Evolutionary conservation across 305 asterid species (phyloP), one percentile per base, ranked within the genome.

Genomic region (Fraxinus xanthoxyloides): DNA sequence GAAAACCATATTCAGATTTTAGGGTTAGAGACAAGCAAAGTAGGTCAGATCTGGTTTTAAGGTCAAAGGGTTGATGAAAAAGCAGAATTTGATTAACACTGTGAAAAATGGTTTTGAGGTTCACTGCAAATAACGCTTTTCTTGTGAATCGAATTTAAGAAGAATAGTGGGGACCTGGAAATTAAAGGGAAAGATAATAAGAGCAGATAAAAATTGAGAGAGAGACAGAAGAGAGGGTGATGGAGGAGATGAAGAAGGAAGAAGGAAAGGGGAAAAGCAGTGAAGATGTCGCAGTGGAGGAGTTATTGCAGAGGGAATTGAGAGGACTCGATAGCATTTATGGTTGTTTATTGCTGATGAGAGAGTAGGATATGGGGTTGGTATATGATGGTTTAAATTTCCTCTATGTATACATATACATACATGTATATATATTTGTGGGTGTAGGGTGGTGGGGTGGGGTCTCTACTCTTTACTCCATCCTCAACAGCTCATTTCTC

Each of bases 301-400:
- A 95, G 98, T 95, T 63, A 95, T 81, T 95, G 95, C 97, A 87
- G 87, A 89, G 95, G 81, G 90, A 86, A 85, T 90, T 85, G 95
- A 91, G 98, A 90, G 89, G 97, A 87, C 91, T 95, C 78, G 85
- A 90, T 80, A 13, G 97, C 99, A 95, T 95, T 93, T 77, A 95
- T 90, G 98, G 91, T 86, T 84, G 80, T 86, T 90, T 91, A 87
- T 85, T 88, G 91, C 88, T 76, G 76, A 36, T n/a, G 86, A 77
- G 85, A 82, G 87, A 84, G 84, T 85, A 82, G 84, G 72, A 61
- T 75, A 79, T 79, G 77, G 86, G 84, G 88, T 90, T 87, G 91
- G 87, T 87, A 82, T 87, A 76, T 59, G 24, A 38, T 69, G 80
- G 80, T 80, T 86, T 82, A 74, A 87, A 83, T 91, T 86, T 88